Evolutionary conservation across 2,329 filamentous ascomycete genomes (phyloP).

Genomic region (Diplodia mutila): DNA sequence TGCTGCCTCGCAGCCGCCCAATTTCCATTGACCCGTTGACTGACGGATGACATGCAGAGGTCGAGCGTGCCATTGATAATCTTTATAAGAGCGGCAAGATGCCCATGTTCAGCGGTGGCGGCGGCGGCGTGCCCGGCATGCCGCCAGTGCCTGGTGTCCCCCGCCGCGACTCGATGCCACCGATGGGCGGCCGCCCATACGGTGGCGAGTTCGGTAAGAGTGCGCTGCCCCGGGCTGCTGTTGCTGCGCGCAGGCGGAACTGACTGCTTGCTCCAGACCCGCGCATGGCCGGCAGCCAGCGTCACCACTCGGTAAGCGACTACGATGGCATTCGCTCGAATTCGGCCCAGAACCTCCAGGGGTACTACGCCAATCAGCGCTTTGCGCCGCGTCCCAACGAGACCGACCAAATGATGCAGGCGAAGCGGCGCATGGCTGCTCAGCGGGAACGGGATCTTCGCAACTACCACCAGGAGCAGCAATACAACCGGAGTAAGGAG

Average conservation of each 20-base stretch:
- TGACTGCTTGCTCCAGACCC: conserved; percentile 60
- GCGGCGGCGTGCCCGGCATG: conserved; percentile 22
- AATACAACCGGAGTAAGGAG: conserved; percentile 99
- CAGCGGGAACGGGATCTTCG: conserved; percentile 98
- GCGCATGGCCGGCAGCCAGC: conserved; percentile 68
- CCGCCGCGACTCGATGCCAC: conserved; percentile 80
- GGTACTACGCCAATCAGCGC: conserved; percentile 91
- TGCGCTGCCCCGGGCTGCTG: conserved; percentile 19
- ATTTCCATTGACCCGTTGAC: background rate
- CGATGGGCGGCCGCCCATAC: conserved; percentile 60
- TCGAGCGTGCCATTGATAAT: conserved; percentile 94
- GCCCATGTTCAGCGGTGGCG: conserved; percentile 53
- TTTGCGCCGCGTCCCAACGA: conserved; percentile 88
- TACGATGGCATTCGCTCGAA: conserved; percentile 77
- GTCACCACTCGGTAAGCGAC: conserved; percentile 84
- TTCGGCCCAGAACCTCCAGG: conserved; percentile 79
- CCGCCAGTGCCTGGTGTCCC: conserved; percentile 16
- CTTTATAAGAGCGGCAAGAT: conserved; percentile 91
- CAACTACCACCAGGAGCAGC: conserved; percentile 99
- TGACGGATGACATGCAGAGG: conserved; percentile 63
- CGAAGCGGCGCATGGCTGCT: conserved; percentile 98
- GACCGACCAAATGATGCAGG: conserved; percentile 98
- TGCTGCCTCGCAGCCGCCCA: background rate
- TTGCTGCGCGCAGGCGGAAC: conserved; percentile 19
- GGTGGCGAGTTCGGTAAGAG: conserved; percentile 29